Conservation (phyloP, 148 eudicot genomes). For the Chenopodium album region DNA sequence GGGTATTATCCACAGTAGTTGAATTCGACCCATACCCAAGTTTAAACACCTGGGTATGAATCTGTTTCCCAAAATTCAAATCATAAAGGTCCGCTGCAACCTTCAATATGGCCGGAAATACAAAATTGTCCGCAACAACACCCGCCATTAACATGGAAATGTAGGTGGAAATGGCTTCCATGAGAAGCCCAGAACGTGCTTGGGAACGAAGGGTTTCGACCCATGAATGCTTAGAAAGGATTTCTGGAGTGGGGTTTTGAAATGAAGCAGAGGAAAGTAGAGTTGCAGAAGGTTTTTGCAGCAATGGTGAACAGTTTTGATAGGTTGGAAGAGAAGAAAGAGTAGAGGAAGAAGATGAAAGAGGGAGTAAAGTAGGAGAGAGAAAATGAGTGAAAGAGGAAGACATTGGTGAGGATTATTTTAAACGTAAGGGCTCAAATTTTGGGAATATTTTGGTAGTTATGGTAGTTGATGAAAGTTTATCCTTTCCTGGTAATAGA, state of each 20-base stretch:
- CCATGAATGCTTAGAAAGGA: constrained; percentile 52
- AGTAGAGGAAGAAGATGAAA: neutral
- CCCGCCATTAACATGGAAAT: constrained; percentile 49
- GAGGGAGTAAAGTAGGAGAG: neutral
- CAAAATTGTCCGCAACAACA: constrained; percentile 54
- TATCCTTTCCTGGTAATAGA: too few species aligned
- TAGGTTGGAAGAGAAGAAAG: constrained; percentile 1
- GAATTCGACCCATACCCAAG: constrained; percentile 46
- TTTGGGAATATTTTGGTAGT: too few species aligned
- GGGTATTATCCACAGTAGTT: constrained; percentile 65
- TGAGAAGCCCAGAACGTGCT: constrained; percentile 49
- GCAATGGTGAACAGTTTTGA: neutral
- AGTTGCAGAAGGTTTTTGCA: neutral
- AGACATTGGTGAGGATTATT: constrained; percentile 21
- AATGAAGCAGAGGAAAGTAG: constrained; percentile 10
- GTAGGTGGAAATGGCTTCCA: constrained; percentile 62
- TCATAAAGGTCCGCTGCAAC: constrained; percentile 52
- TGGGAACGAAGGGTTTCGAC: constrained; percentile 58
- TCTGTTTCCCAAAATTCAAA: constrained; percentile 53
- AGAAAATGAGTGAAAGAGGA: constrained; percentile 19
- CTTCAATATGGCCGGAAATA: constrained; percentile 68
- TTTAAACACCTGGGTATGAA: constrained; percentile 59
- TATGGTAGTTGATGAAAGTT: too few species aligned
- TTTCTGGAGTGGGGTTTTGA: constrained; percentile 34
- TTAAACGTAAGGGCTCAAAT: too few species aligned